Evolutionary conservation across 176 grass and related monocot species (phyloP).

Genomic region (Stipa capillata): DNA sequence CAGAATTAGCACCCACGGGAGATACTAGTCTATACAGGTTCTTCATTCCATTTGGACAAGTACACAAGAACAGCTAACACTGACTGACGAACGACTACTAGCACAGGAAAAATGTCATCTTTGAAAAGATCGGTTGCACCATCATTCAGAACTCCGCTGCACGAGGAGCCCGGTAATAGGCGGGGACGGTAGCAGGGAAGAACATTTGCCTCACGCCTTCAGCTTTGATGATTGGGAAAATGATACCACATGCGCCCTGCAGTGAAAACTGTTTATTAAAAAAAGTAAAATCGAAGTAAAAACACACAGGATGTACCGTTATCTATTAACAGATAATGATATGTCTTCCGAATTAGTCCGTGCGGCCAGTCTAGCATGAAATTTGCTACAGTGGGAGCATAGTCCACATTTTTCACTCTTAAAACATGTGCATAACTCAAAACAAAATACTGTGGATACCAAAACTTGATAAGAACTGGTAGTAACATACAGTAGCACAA

Average conservation of each 20-base stretch:
- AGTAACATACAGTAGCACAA: neutral
- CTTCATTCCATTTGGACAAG: neutral
- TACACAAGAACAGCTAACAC: neutral
- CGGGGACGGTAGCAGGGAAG: conserved; percentile 84
- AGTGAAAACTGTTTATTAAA: neutral
- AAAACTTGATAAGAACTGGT: neutral
- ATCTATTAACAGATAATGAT: neutral
- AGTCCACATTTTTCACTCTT: neutral
- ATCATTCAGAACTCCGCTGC: neutral
- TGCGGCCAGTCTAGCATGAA: neutral
- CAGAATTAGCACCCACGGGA: neutral
- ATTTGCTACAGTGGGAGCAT: neutral
- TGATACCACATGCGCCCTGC: conserved; percentile 85
- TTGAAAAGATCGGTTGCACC: neutral
- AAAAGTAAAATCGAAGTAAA: neutral
- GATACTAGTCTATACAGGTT: conserved; percentile 37
- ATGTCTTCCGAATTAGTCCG: neutral
- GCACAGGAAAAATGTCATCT: conserved; percentile 13
- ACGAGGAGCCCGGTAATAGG: conserved; percentile 61
- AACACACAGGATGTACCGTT: neutral
- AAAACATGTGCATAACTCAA: neutral
- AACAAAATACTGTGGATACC: neutral
- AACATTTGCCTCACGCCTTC: conserved; percentile 99
- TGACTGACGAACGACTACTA: neutral
- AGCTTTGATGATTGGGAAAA: conserved; percentile 94